Conservation (phyloP, 75 land plant species). For the Sequoiadendron giganteum region DNA sequence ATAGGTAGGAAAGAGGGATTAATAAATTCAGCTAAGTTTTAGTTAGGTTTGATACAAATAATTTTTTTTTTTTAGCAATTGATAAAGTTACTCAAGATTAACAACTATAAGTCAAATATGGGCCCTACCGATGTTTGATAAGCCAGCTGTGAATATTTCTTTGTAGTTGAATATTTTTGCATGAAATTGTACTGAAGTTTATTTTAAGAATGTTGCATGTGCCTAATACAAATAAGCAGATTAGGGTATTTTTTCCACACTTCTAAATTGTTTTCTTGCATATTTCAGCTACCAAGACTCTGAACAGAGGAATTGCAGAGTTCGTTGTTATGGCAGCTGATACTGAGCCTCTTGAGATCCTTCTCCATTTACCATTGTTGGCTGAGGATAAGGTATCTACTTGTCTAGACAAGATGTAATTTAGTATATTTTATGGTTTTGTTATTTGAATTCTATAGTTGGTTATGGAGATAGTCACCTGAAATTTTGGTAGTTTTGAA, state of each 20-base stretch:
- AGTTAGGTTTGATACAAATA: too few species aligned
- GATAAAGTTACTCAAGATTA: too few species aligned
- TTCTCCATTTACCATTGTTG: slow-evolving; percentile 62
- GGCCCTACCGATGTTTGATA: too few species aligned
- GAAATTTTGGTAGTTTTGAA: not conserved
- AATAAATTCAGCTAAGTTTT: too few species aligned
- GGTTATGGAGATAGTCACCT: not conserved
- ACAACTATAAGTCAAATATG: too few species aligned
- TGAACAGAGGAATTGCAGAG: slow-evolving; percentile 74
- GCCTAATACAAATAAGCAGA: not conserved
- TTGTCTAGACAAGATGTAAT: not conserved
- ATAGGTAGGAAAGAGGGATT: too few species aligned
- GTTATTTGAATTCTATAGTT: not conserved
- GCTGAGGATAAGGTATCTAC: slow-evolving; percentile 60
- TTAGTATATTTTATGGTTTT: not conserved
- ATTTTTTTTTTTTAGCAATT: too few species aligned
- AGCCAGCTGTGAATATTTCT: too few species aligned
- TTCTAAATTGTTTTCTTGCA: not conserved
- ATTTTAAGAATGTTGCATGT: not conserved
- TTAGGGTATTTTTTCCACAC: not conserved
- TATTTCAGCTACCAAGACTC: slow-evolving; percentile 56
- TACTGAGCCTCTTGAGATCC: slow-evolving; percentile 69
- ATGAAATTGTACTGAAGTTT: not conserved
- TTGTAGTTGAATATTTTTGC: too few species aligned
- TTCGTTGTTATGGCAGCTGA: slow-evolving; percentile 77